A percentile compares a stretch with the other conserved stretches of the same genome.
Conservation (phyloP, 1,284 basidiomycete species). For the Melampsora americana region DNA sequence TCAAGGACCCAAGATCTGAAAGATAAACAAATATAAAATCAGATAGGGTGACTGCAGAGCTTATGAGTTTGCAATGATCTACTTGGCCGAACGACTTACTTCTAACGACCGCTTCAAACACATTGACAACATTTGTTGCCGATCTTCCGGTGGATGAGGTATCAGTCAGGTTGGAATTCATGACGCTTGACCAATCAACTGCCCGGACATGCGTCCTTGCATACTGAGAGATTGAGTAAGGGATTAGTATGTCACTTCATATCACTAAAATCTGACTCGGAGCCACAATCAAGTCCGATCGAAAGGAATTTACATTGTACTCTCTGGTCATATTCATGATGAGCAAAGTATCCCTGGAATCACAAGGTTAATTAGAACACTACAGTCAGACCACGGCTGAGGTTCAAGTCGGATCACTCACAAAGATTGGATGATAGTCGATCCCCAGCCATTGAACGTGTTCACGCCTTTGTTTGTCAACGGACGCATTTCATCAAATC, state of each 20-base stretch:
- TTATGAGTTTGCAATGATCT: no score
- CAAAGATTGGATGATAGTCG: conserved; percentile 37
- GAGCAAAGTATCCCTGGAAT: conserved; percentile 36
- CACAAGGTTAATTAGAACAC: neutral
- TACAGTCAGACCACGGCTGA: neutral
- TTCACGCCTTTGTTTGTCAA: conserved; percentile 23
- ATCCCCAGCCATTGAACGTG: conserved; percentile 38
- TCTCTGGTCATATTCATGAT: conserved; percentile 44
- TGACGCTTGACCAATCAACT: conserved; percentile 39
- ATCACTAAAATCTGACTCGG: neutral
- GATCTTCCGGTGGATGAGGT: conserved; percentile 14
- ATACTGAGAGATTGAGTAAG: neutral
- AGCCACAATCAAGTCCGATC: neutral
- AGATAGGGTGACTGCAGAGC: neutral
- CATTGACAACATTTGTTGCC: conserved; percentile 16
- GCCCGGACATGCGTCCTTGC: conserved; percentile 41
- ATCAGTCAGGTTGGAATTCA: conserved; percentile 1
- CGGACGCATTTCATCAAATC: conserved; percentile 32
- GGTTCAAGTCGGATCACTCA: neutral
- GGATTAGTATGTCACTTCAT: neutral
- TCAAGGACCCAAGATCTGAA: conserved; percentile 33
- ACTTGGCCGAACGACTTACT: conserved; percentile 6
- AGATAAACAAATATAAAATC: neutral
- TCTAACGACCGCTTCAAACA: conserved; percentile 32
- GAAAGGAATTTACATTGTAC: conserved; percentile 33